These are phyloP conservation scores for Phytophthora hibernalis DNA, from an alignment of 352 stramenopile species.

Conservation along the genomic window DNA sequence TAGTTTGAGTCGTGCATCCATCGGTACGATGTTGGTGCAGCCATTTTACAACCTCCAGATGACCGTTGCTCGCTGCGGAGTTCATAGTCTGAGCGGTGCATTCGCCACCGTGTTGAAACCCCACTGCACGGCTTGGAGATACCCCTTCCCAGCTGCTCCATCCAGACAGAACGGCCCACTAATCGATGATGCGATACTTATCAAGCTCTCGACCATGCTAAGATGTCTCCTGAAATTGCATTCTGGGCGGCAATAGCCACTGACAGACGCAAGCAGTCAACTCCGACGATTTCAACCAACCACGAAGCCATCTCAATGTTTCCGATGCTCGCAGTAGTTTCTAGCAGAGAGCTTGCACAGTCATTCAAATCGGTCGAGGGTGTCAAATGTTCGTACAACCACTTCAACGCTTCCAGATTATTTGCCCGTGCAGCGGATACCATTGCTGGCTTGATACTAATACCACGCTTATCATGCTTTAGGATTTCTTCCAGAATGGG, in stretches of 20 bases:
- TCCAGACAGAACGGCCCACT: conserved; percentile 24
- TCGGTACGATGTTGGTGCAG: conserved; percentile 27
- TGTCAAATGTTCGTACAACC: conserved; percentile 23
- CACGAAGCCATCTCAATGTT: conserved; percentile 25
- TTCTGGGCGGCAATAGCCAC: conserved; percentile 24
- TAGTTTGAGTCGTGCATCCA: conserved; percentile 27
- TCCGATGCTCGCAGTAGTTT: conserved; percentile 22
- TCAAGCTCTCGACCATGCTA: conserved; percentile 24
- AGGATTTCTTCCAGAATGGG: conserved; percentile 33
- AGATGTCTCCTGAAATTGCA: conserved; percentile 34
- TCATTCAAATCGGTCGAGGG: conserved; percentile 2
- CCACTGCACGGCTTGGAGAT: conserved; percentile 33
- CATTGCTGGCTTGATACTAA: conserved; percentile 22
- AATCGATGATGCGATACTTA: conserved; percentile 19
- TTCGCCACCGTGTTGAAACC: conserved; percentile 21
- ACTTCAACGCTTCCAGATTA: conserved; percentile 17
- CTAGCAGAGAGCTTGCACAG: conserved; percentile 22
- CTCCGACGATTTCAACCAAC: conserved; percentile 23
- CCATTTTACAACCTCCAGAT: conserved; percentile 35
- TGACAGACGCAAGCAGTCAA: conserved; percentile 21
- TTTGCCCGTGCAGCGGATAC: conserved; percentile 21
- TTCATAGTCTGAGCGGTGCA: conserved; percentile 32
- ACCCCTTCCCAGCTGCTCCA: conserved; percentile 23
- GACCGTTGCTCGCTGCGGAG: conserved; percentile 28
- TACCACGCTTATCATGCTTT: conserved; percentile 23